phyloP scores from a whole-genome alignment of 306 rosid genomes.

The Rosa rugosa region DNA sequence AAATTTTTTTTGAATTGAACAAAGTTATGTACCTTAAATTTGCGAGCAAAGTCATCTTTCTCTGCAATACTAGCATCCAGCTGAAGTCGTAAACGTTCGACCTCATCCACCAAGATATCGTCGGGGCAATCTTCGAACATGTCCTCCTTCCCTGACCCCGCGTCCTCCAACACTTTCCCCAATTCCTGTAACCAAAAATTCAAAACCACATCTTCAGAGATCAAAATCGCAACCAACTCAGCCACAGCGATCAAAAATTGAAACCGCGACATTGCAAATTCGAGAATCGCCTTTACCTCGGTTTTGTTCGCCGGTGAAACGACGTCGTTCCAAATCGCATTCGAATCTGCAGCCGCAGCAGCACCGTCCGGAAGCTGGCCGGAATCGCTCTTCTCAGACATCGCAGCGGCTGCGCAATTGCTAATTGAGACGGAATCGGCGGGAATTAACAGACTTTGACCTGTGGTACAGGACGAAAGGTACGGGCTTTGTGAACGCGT shows the following conservation, averaged over 20 bases:
- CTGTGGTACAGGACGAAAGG: too few species aligned
- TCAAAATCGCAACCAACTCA: neutral
- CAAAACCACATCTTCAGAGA: neutral
- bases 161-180: constrained; percentile 46
- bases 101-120: constrained; percentile 44
- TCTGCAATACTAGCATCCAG: constrained; percentile 38
- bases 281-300: constrained; percentile 34
- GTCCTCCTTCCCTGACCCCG: constrained; percentile 62
- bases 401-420: constrained; percentile 30
- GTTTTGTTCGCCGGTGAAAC: constrained; percentile 20
- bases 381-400: constrained; percentile 56
- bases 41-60: constrained; percentile 40
- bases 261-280: constrained; percentile 1
- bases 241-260: neutral
- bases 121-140: constrained; percentile 93
- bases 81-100: constrained; percentile 37
- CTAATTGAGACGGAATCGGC: neutral
- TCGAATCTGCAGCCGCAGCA: constrained; percentile 20
- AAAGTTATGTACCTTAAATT: constrained; percentile 42
- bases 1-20: neutral
- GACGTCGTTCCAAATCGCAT: constrained; percentile 3
- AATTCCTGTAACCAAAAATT: neutral
- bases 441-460: neutral
- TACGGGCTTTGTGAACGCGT: too few species aligned
- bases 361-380: constrained; percentile 20